A percentile compares a stretch with the other conserved stretches of the same genome.
Conservation (phyloP, 306 rosid genomes). For the Macrotyloma uniflorum region DNA sequence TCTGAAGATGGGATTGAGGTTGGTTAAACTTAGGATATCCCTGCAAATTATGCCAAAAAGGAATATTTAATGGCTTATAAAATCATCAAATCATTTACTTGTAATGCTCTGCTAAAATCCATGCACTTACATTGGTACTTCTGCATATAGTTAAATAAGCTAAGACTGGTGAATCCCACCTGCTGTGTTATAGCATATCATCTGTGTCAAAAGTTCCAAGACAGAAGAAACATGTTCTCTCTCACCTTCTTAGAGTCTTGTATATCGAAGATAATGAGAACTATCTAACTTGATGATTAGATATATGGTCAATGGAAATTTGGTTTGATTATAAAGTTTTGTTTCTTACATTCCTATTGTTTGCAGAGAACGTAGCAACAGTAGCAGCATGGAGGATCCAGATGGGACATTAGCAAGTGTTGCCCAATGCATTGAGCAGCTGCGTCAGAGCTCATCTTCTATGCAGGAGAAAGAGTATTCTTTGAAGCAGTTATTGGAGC, state of each 20-base stretch:
- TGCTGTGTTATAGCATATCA: neutral
- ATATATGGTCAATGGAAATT: constrained; percentile 20
- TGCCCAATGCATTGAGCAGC: constrained; percentile 98
- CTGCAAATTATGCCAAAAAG: constrained; percentile 10
- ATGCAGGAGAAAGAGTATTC: constrained; percentile 83
- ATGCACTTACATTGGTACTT: constrained; percentile 22
- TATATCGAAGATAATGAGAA: constrained; percentile 26
- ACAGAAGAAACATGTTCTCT: neutral
- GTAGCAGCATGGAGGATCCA: constrained; percentile 93
- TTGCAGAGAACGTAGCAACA: constrained; percentile 84
- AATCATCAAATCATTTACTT: constrained; percentile 32
- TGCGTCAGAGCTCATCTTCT: constrained; percentile 83
- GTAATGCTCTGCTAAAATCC: constrained; percentile 31
- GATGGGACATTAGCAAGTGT: constrained; percentile 98
- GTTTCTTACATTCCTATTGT: constrained; percentile 36
- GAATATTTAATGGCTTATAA: constrained; percentile 16
- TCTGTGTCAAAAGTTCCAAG: constrained; percentile 16
- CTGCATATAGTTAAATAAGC: constrained; percentile 24
- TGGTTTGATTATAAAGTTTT: constrained; percentile 29
- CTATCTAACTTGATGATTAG: constrained; percentile 32
- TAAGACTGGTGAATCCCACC: neutral
- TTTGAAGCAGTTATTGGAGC: constrained; percentile 80
- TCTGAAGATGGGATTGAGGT: constrained; percentile 87
- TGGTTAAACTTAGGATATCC: constrained; percentile 36
- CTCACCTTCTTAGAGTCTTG: neutral